Evolutionary conservation across 768 basidiomycete species (phyloP).

Genomic region (Boletus vermiculosoides): DNA sequence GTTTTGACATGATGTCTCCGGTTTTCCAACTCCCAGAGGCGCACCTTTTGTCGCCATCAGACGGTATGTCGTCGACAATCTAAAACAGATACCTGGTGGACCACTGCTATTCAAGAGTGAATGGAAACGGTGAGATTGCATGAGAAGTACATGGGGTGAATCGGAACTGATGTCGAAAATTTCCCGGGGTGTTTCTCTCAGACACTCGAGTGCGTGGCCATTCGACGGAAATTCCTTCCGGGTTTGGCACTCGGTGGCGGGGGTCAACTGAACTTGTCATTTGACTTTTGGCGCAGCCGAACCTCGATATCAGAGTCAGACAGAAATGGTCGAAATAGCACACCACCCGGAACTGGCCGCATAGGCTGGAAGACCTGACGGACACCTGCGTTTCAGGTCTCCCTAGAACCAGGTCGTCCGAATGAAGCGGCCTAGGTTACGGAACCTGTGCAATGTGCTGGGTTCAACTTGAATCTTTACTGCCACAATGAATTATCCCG

Average conservation of each 20-base stretch:
- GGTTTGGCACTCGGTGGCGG: background rate
- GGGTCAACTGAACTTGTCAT: background rate
- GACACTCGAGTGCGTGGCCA: background rate
- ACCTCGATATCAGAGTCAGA: background rate
- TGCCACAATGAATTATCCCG: background rate
- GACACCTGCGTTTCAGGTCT: background rate
- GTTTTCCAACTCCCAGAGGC: background rate
- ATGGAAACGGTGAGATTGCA: slow-evolving; percentile 6
- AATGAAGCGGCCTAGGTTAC: background rate
- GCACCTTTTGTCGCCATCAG: background rate
- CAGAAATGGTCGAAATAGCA: background rate
- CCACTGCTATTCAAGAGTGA: background rate
- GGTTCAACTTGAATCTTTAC: background rate
- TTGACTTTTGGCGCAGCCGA: background rate
- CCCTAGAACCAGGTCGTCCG: background rate
- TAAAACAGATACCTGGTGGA: background rate
- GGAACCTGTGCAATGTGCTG: background rate
- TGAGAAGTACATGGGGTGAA: slow-evolving; percentile 1
- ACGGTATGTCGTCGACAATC: background rate
- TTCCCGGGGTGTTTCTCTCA: background rate
- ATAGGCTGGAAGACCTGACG: background rate
- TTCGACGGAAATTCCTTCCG: slow-evolving; percentile 1
- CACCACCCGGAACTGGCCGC: background rate
- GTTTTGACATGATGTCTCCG: background rate
- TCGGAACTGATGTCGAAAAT: background rate